Base-by-base conservation (phyloP, 2,329 filamentous ascomycete genomes). In the Ophiocordyceps sinensis region DNA sequence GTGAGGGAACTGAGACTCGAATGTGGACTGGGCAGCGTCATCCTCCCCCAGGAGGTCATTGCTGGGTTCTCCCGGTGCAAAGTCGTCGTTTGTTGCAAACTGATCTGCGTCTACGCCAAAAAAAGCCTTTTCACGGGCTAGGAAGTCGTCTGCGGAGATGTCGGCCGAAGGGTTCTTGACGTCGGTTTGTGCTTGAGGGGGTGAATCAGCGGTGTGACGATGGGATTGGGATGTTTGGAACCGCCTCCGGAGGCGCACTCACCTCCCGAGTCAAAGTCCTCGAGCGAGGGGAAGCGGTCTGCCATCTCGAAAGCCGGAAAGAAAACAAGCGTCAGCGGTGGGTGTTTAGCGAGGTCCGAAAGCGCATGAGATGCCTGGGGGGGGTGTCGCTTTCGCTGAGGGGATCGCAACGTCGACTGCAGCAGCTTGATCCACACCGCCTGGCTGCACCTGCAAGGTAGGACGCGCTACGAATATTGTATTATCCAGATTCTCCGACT, bases 91-190 rank as follows among this genome's bases (percentile, higher is more conserved):
- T 28, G 84, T 83, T 47, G 82, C 73, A 62, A 98, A 98, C 67
- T 88, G 84, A 53, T 87, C 76, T 45, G 91, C 91, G 61, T 96
- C 91, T 48, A 94, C 91, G 49, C 91, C 91, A 8, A 98, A 77
- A 15, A 82, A 65, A 46, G 87, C 91, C 57, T 87, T 85, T 67
- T 98, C 91, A 51, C 89, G 85, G 47, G 85, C 79, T 38, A 96
- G 77, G 61, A 98, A 96, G 63, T 94, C 86, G 55, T 85, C 79
- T 47, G 75, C 70, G 28, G 80, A 79, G 28, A 75, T 68, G 10
- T 72, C 67, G 46, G 68, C 71, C 47, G 71, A 68, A 31, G 76
- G 62, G 42, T 67, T 70, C 63, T 70, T 73, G 57, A 72, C 70
- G 50, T 77, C 75, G 42, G 80, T 80, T 65, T 85, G 79, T 56